These are phyloP conservation scores for Colletotrichum falcatum DNA, from an alignment of 2,329 filamentous ascomycete species.

Conservation along the genomic window DNA sequence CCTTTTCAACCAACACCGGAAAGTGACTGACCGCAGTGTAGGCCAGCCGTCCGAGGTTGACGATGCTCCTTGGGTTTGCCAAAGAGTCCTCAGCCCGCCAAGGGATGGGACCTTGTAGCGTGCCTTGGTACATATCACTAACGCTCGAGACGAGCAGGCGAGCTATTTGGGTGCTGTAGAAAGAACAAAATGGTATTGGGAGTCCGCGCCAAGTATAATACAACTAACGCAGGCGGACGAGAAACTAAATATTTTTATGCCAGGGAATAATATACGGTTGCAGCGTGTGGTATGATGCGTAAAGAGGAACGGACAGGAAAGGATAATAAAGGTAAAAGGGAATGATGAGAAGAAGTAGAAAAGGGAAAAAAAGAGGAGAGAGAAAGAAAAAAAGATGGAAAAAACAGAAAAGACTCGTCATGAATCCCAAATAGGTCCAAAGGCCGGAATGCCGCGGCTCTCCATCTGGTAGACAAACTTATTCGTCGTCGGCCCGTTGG, in stretches of 20 bases:
- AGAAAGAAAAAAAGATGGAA: not conserved
- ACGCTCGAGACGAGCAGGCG: no score
- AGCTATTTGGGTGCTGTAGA: not conserved
- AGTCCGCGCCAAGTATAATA: not conserved
- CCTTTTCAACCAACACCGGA: not conserved
- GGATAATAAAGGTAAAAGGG: no score
- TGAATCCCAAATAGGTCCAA: slow-evolving; percentile 79
- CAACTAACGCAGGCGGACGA: not conserved
- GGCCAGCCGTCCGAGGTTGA: not conserved
- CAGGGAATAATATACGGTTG: not conserved
- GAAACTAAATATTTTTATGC: not conserved
- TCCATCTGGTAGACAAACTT: slow-evolving; percentile 78
- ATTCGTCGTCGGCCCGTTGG: slow-evolving; percentile 75
- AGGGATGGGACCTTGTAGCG: no score
- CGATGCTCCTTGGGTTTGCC: not conserved
- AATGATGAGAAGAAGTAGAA: no score
- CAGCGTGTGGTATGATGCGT: not conserved
- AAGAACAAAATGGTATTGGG: not conserved
- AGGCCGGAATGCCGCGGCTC: slow-evolving; percentile 73
- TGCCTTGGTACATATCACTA: not conserved
- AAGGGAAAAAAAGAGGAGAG: not conserved
- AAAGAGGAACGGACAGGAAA: not conserved
- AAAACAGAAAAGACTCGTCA: slow-evolving; percentile 40
- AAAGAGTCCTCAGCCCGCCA: no score
- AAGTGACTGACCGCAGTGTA: no score